These are phyloP conservation scores for Pyrenochaeta sp. DNA, from an alignment of 2,329 filamentous ascomycete genomes.

Conservation along the genomic window DNA sequence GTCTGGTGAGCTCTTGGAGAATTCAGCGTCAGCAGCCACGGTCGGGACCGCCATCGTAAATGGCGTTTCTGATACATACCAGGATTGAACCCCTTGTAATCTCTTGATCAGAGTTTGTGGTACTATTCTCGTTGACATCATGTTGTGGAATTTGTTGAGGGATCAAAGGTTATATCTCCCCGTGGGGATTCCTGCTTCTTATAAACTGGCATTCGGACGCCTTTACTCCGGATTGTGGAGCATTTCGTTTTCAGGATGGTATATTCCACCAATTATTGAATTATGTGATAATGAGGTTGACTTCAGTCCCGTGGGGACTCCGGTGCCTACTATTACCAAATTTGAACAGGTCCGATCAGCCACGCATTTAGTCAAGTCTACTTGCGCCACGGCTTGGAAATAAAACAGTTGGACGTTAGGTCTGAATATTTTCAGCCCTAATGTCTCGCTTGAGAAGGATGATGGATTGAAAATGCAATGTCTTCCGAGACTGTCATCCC, in stretches of 20 bases:
- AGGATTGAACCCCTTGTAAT: too few relatives aligned
- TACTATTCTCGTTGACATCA: slow-evolving; percentile 1
- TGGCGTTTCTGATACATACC: too few relatives aligned
- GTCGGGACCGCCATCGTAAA: too few relatives aligned
- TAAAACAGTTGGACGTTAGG: too few relatives aligned
- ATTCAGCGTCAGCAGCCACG: not conserved
- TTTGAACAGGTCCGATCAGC: not conserved
- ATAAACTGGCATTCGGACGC: slow-evolving; percentile 15
- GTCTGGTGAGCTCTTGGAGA: not conserved
- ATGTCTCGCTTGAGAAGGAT: too few relatives aligned
- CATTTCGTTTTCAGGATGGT: slow-evolving; percentile 3
- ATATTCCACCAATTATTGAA: slow-evolving; percentile 12
- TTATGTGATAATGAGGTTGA: slow-evolving; percentile 8
- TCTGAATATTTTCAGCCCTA: too few relatives aligned
- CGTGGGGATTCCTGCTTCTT: slow-evolving; percentile 15
- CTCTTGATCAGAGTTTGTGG: too few relatives aligned
- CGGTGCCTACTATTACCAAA: not conserved
- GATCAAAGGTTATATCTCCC: slow-evolving; percentile 12
- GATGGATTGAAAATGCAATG: too few relatives aligned
- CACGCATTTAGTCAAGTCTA: not conserved
- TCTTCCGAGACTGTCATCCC: too few relatives aligned
- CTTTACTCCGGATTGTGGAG: slow-evolving; percentile 20
- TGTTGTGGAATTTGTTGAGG: slow-evolving; percentile 1
- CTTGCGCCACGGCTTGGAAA: not conserved
- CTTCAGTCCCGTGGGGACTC: slow-evolving; percentile 7